These are phyloP conservation scores for Hydnomerulius pinastri DNA, from an alignment of 768 basidiomycete genomes.

Conservation along the genomic window DNA sequence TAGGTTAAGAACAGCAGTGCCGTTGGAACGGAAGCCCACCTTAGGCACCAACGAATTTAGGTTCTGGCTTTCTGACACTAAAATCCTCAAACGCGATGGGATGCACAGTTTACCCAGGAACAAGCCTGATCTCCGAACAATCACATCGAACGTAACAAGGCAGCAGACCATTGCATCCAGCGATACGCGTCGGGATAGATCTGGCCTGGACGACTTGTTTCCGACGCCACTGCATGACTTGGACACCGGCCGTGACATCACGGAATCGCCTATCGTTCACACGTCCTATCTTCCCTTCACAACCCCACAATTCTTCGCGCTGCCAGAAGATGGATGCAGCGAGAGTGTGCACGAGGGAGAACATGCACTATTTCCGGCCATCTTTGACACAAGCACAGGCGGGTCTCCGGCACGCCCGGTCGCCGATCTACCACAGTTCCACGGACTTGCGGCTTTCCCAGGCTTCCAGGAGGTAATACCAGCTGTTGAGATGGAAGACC, in stretches of 20 bases:
- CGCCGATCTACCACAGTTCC: slow-evolving; percentile 20
- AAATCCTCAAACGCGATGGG: slow-evolving; percentile 23
- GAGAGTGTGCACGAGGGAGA: slow-evolving; percentile 14
- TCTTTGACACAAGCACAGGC: slow-evolving; percentile 7
- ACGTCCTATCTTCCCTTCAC: slow-evolving; percentile 11
- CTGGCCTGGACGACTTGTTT: slow-evolving; percentile 29
- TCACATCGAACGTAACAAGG: slow-evolving; percentile 11
- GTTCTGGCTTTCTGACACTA: slow-evolving; percentile 33
- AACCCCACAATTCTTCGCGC: slow-evolving; percentile 8
- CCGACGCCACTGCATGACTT: slow-evolving; percentile 9
- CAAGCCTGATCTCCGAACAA: slow-evolving; percentile 13
- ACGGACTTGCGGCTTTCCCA: slow-evolving; percentile 30
- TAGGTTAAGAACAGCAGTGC: slow-evolving; percentile 1
- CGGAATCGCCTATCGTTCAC: slow-evolving; percentile 31
- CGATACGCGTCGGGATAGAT: slow-evolving; percentile 10
- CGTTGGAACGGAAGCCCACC: slow-evolving; percentile 14
- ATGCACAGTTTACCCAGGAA: slow-evolving; percentile 13
- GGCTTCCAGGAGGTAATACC: slow-evolving; percentile 14
- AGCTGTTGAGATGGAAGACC: slow-evolving; percentile 9
- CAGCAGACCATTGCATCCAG: slow-evolving; percentile 3
- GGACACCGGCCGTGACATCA: slow-evolving; percentile 7
- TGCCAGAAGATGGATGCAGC: slow-evolving; percentile 9
- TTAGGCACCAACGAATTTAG: slow-evolving; percentile 29
- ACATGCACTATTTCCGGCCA: slow-evolving; percentile 9
- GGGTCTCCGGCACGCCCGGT: slow-evolving; percentile 7